Base-by-base conservation (phyloP, 1,284 basidiomycete species). In the Cutaneotrichosporon mucoides region DNA sequence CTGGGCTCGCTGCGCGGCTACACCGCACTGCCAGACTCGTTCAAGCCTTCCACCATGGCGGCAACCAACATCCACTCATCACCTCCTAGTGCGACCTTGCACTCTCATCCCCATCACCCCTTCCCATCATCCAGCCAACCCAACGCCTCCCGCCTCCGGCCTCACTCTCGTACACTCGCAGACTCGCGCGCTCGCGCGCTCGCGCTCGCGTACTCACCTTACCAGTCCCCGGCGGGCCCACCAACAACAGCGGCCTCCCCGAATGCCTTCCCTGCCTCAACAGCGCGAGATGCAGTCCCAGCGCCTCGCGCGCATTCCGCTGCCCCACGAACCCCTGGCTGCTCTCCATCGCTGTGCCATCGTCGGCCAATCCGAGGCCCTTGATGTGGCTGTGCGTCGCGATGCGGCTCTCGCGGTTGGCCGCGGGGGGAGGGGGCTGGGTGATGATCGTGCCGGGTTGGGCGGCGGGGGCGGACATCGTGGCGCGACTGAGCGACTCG, bases 321-420 rank as follows among this genome's bases (percentile, higher is more conserved):
- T 99, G 94, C 0, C 95, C 94, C 53, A 98, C 84, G 75, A 98
- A 97, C 0, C 96, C 95, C 60, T 89, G 88, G 8, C 84, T 82
- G 64, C 89, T 87, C 11, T 82, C 76, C 42, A 83, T 81, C 0
- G 92, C 94, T 55, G 83, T 82, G 1, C 95, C 95, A 66, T 97
- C 92, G 55, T 89, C 79, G 42, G 85, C 88, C 54, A 99, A 82
- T 6, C 96, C 95, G 16, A 99, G 87, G 9, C 94, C 95, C 80
- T 95, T 96, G 79, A 79, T 79, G 64, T 79, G 77, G 49, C 70
- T 73, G 63, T 79, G 77, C 4, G 77, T 76, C 15, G 76, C 76
- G 53, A 79, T 79, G 15, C 77, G 66, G 33, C 66, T 66, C 63
- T 79, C 77, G 55, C 76, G 70, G 35, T 69, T 70, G n/a, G 73